Evolutionary conservation across 2,329 filamentous ascomycete genomes (phyloP).

Genomic region (Fusarium sp.): DNA sequence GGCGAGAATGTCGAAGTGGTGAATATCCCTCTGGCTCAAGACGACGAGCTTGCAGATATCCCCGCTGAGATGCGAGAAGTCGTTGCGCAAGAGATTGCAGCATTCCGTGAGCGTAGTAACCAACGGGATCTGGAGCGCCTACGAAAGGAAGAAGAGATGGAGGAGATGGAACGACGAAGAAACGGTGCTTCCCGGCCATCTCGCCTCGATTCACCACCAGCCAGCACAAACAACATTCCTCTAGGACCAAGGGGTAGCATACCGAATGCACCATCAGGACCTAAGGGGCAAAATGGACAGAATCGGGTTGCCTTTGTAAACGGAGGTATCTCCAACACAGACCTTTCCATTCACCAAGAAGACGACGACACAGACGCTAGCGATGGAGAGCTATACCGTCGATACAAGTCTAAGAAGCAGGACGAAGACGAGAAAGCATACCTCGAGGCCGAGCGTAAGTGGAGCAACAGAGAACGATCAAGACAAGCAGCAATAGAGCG

Average conservation of each 20-base stretch:
- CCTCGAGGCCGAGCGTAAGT: constrained; percentile 87
- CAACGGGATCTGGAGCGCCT: constrained; percentile 90
- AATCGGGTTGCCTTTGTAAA: constrained; percentile 82
- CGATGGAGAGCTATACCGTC: constrained; percentile 85
- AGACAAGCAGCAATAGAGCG: constrained; percentile 88
- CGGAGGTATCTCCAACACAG: constrained; percentile 76
- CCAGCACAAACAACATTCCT: constrained; percentile 71
- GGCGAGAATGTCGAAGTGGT: constrained; percentile 85
- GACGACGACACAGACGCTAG: constrained; percentile 91
- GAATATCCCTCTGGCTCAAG: constrained; percentile 87
- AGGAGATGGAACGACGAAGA: constrained; percentile 84
- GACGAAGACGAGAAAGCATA: constrained; percentile 85
- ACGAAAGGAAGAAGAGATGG: constrained; percentile 91
- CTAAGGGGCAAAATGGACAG: constrained; percentile 75
- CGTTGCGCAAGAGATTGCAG: constrained; percentile 92
- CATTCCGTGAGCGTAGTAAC: constrained; percentile 93
- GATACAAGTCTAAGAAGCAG: constrained; percentile 78
- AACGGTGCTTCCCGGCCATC: constrained; percentile 74
- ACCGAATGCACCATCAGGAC: constrained; percentile 80
- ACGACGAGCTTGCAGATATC: constrained; percentile 96
- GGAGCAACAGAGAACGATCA: constrained; percentile 90
- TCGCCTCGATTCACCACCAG: constrained; percentile 80
- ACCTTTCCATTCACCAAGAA: constrained; percentile 72
- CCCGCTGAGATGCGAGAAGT: constrained; percentile 96
- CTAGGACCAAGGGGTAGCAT: constrained; percentile 64